These are phyloP conservation scores for Neopestalotiopsis sp. DNA, from an alignment of 2,329 filamentous ascomycete genomes.

Conservation along the genomic window DNA sequence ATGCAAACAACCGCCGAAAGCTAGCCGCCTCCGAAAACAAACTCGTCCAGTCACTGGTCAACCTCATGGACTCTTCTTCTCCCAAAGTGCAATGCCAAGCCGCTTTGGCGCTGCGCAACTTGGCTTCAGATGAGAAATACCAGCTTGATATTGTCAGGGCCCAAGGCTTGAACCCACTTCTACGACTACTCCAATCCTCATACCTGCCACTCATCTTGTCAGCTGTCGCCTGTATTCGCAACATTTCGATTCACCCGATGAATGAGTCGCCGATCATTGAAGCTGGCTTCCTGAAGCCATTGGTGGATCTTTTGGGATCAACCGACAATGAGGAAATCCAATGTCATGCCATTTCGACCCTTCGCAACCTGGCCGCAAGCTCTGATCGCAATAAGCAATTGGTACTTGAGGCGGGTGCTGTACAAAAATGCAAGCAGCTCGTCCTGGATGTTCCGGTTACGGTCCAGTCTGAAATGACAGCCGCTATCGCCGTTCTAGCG, in stretches of 20 bases:
- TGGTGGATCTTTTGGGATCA: constrained; percentile 91
- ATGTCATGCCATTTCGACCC: constrained; percentile 96
- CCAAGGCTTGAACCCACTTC: constrained; percentile 81
- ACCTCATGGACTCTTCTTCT: constrained; percentile 95
- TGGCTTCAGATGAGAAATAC: constrained; percentile 98
- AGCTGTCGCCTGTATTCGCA: constrained; percentile 96
- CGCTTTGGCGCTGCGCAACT: constrained; percentile 88
- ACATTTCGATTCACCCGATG: constrained; percentile 96
- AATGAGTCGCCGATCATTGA: constrained; percentile 99
- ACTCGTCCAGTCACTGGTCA: constrained; percentile 90
- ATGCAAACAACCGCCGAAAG: constrained; percentile 87
- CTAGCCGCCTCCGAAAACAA: constrained; percentile 89
- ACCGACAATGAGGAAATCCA: constrained; percentile 99
- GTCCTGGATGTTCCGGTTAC: constrained; percentile 91
- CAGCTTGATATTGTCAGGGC: constrained; percentile 96
- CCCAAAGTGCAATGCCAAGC: constrained; percentile 98
- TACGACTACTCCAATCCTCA: constrained; percentile 90
- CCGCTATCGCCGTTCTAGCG: constrained; percentile 95
- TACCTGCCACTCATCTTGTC: constrained; percentile 96
- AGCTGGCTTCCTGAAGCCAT: constrained; percentile 89
- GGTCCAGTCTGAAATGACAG: constrained; percentile 99
- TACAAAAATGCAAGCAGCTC: constrained; percentile 98
- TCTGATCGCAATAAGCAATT: constrained; percentile 97
- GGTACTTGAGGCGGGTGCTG: constrained; percentile 94
- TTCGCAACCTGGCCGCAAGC: constrained; percentile 93